Percentiles rank a stretch among this genome's conserved stretches.
Conservation (phyloP, 177 flowering plant genomes). For the Vitis hybrid region DNA sequence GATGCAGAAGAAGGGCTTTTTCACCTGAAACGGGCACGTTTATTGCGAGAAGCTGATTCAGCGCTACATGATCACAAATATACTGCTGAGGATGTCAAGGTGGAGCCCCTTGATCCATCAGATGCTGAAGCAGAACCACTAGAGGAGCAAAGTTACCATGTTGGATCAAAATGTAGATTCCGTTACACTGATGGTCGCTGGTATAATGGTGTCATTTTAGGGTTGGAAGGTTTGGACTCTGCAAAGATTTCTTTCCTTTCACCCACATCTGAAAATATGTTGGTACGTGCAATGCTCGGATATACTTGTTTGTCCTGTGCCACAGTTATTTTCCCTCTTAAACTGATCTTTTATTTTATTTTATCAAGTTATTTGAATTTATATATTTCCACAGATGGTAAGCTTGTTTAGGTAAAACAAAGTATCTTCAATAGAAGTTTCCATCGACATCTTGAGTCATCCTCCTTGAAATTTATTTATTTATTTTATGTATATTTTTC, state of each 20-base stretch:
- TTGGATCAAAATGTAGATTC: constrained; percentile 92
- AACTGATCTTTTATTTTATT: background rate
- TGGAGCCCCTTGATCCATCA: constrained; percentile 46
- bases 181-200: constrained; percentile 87
- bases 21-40: constrained; percentile 74
- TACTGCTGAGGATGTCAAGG: constrained; percentile 40
- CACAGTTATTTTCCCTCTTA: background rate
- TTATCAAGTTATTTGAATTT: background rate
- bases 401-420: background rate
- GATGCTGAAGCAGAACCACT: constrained; percentile 54
- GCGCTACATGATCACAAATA: constrained; percentile 19
- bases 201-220: constrained; percentile 77
- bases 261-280: constrained; percentile 85
- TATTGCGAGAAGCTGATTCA: constrained; percentile 63
- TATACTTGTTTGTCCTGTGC: background rate
- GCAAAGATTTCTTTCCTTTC: constrained; percentile 83
- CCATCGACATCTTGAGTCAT: too few species aligned
- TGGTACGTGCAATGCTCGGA: constrained; percentile 46
- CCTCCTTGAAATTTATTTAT: too few species aligned
- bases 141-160: constrained; percentile 39
- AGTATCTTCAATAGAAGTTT: background rate
- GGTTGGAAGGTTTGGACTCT: constrained; percentile 43
- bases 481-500: too few species aligned
- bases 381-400: background rate
- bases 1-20: constrained; percentile 89